Evolutionary conservation across 331 rosid species (phyloP), one percentile per base, ranked within the genome.

Genomic region (Rhamnella rubrinervis): DNA sequence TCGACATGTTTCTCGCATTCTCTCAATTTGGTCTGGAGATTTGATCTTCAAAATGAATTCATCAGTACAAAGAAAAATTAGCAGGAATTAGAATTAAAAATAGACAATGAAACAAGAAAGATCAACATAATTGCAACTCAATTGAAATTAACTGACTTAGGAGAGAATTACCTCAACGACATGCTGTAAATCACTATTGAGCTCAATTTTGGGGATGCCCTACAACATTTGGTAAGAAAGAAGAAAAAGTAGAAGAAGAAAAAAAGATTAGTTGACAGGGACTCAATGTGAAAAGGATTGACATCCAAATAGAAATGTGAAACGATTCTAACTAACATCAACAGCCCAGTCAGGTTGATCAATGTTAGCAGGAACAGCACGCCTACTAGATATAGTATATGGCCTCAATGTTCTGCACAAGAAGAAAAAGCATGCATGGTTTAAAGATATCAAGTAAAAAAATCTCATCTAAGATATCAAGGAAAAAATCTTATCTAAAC

Each of bases 171-270:
- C 98, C 96, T 95, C 97, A 71, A 91, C 95, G 61, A 77, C 65
- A 65, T 75, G 83, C 82, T 91, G 98, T 41, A 95, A 81, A 68
- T 82, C 85, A 77, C 98, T 95, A 50, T 70, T 84, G 37, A 90
- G 97, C 86, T 95, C 98, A 68, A 75, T 47, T 87, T 81, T 87
- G 56, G 98, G 98, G 59, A 61, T 82, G 61, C 98, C 98, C 97
- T 95, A 40, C 59, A 75, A 17, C 16, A 15, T 4, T 44, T 41
- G 12, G 49, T 41, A 7, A 41, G 2, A 7, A 41, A 41, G 12
- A 41, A 7, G 12, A 41, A 41, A 2, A 8, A 41, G 11, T 2
- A 40, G 5, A 40, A n/a, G n/a, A n/a, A n/a, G n/a, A n/a, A n/a
- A 40, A 40, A 8, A 40, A 11, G 47, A 40, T 7, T 40, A 44